Conservation (phyloP, 129 eudicot genomes). For the Flaveria trinervia region DNA sequence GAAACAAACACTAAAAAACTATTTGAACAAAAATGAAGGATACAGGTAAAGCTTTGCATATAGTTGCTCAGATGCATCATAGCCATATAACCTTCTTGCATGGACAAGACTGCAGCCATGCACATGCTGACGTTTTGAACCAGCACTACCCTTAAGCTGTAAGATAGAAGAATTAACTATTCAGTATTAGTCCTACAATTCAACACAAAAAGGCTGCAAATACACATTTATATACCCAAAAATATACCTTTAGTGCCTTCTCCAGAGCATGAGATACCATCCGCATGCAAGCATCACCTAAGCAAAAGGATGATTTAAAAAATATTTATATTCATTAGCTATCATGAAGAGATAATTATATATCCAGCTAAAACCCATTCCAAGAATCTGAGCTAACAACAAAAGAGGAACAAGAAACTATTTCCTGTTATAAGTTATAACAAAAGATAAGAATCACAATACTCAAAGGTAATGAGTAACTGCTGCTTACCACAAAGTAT, state of each 20-base stretch:
- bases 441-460: background rate
- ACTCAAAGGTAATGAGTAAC: constrained; percentile 1
- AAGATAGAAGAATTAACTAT: constrained; percentile 10
- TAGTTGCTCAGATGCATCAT: constrained; percentile 85
- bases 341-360: constrained; percentile 17
- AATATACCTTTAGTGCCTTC: constrained; percentile 87
- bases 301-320: constrained; percentile 9
- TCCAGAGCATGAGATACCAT: constrained; percentile 68
- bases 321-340: constrained; percentile 10
- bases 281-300: constrained; percentile 56
- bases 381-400: background rate
- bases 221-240: constrained; percentile 18
- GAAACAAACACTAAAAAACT: background rate
- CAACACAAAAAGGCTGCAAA: constrained; percentile 13
- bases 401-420: background rate
- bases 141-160: constrained; percentile 85
- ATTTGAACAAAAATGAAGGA: constrained; percentile 34
- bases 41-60: constrained; percentile 88
- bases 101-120: constrained; percentile 91
- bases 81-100: constrained; percentile 83
- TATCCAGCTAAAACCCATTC: background rate
- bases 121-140: constrained; percentile 96
- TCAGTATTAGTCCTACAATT: constrained; percentile 2
- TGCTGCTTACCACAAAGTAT: background rate
- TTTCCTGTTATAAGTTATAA: background rate